These are phyloP conservation scores for Poa pratensis DNA, from an alignment of 176 grass and related monocot species.

Conservation along the genomic window DNA sequence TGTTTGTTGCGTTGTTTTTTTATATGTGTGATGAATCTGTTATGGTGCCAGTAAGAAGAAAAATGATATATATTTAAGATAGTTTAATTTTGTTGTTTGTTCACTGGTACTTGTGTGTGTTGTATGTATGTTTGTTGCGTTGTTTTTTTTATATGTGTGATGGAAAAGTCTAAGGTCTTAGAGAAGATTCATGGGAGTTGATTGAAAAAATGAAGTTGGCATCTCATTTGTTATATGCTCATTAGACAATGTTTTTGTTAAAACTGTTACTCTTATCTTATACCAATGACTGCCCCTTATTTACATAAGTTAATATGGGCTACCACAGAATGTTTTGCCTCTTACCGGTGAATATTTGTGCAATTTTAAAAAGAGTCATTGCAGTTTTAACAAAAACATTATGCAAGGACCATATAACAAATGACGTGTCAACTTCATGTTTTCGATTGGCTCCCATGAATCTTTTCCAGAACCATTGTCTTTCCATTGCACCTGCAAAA, in stretches of 20 bases:
- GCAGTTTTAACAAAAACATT: not conserved
- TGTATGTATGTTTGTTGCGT: too few relatives aligned
- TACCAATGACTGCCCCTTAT: too few relatives aligned
- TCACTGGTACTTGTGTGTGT: not conserved
- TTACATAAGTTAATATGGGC: not conserved
- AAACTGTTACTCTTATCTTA: too few relatives aligned
- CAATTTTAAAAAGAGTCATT: conserved; percentile 27
- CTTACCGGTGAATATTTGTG: too few relatives aligned
- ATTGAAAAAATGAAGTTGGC: too few relatives aligned
- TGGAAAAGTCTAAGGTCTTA: conserved; percentile 68
- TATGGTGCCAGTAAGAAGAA: conserved; percentile 55
- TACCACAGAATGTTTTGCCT: too few relatives aligned
- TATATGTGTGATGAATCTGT: conserved; percentile 23
- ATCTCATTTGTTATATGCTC: too few relatives aligned
- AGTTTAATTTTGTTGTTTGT: not conserved
- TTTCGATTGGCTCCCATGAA: conserved; percentile 77
- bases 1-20: too few relatives aligned
- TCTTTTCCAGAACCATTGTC: conserved; percentile 73
- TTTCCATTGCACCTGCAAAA: conserved; percentile 76
- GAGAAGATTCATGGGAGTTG: conserved; percentile 81
- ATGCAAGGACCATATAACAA: not conserved
- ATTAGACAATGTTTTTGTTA: too few relatives aligned
- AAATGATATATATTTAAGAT: conserved; percentile 59
- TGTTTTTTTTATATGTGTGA: too few relatives aligned
- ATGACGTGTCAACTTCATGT: conserved; percentile 58